Conservation (phyloP, 1,284 basidiomycete genomes). For the Boletus mariae region DNA sequence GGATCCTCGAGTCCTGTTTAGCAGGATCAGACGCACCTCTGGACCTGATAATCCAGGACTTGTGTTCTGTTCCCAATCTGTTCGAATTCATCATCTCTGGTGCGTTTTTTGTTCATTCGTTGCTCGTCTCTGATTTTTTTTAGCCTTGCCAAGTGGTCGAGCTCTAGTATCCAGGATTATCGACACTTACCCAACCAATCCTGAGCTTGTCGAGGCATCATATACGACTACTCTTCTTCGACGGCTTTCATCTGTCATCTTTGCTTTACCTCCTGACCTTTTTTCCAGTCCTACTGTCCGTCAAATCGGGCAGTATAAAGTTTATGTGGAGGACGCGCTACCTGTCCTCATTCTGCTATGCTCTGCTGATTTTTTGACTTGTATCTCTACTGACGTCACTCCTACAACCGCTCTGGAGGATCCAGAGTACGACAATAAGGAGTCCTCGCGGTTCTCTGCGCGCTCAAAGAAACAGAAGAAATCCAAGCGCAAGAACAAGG, state of each 20-base stretch:
- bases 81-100: conserved; percentile 32
- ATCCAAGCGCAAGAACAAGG: conserved; percentile 13
- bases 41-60: conserved; percentile 30
- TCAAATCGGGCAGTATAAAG: conserved; percentile 16
- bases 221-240: conserved; percentile 14
- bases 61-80: conserved; percentile 24
- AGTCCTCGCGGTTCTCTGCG: background rate
- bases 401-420: background rate
- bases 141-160: conserved; percentile 17
- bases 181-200: conserved; percentile 19
- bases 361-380: conserved; percentile 19
- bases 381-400: too few species aligned
- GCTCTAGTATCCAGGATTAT: conserved; percentile 20
- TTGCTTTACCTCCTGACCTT: conserved; percentile 19
- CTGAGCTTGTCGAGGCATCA: conserved; percentile 14
- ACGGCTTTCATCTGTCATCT: conserved; percentile 18
- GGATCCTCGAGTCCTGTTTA: conserved; percentile 29
- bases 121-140: background rate
- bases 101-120: conserved; percentile 4
- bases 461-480: conserved; percentile 13
- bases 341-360: conserved; percentile 16
- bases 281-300: conserved; percentile 9
- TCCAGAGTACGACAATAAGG: conserved; percentile 2
- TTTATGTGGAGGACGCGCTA: conserved; percentile 22
- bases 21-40: conserved; percentile 21